Evolutionary conservation across 441 rosid species (phyloP).

Genomic region (Brassica balearica): DNA sequence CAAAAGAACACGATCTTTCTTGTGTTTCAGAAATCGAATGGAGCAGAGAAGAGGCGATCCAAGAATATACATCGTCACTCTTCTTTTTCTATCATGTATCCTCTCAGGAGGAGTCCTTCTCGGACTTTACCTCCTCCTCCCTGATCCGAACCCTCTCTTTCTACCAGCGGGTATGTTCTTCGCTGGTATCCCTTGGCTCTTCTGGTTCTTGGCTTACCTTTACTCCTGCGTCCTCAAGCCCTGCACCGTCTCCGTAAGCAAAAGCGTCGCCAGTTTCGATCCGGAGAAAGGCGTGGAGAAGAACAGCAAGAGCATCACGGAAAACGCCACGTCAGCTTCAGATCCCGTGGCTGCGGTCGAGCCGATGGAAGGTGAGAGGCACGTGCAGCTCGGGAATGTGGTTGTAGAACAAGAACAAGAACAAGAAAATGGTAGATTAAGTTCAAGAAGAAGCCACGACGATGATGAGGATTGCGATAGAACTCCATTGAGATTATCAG

Average conservation of each 20-base stretch:
- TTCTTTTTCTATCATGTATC: conserved; percentile 58
- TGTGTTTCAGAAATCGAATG: conserved; percentile 37
- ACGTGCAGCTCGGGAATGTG: conserved; percentile 60
- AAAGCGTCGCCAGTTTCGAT: conserved; percentile 20
- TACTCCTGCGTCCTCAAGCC: conserved; percentile 58
- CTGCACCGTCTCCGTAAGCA: conserved; percentile 8
- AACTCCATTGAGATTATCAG: conserved; percentile 38
- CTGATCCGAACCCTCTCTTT: conserved; percentile 51
- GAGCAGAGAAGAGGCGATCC: conserved; percentile 59
- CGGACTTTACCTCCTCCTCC: conserved; percentile 55
- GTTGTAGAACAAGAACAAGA: conserved; percentile 31
- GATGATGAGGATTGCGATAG: conserved; percentile 40
- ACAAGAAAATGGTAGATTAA: conserved; percentile 22
- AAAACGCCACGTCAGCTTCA: conserved; percentile 14
- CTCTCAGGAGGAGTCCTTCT: conserved; percentile 63
- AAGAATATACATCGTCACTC: conserved; percentile 52
- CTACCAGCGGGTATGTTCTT: conserved; percentile 59
- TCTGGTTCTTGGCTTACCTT: conserved; percentile 68
- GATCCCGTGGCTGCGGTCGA: conserved; percentile 4
- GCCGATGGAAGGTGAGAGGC: conserved; percentile 41
- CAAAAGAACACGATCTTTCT: neutral
- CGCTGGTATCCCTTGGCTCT: conserved; percentile 71
- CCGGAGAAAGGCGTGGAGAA: conserved; percentile 35
- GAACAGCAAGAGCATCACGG: neutral
- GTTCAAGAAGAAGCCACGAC: conserved; percentile 33